Base-by-base conservation (phyloP, 257 asterid species). In the Penstemon davidsonii region DNA sequence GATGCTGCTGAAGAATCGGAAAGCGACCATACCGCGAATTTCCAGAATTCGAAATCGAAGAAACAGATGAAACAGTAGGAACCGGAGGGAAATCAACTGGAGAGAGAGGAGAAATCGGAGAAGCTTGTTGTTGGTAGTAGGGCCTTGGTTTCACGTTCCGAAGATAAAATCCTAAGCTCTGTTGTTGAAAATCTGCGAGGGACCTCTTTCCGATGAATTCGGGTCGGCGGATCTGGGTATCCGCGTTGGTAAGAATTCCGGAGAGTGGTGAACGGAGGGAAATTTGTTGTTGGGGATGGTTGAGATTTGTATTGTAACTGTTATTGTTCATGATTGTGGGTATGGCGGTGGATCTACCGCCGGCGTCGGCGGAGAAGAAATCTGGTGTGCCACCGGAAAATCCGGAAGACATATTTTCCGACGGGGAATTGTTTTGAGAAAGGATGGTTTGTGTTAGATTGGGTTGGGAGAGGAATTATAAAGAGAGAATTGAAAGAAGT, bases 131-230 rank as follows among this genome's bases (percentile, higher is more conserved):
- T 11, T 80, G 88, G 69, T 78, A 84, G 71, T 70, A 80, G 4
- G 77, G 72, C 68, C 96, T 83, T 12, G 70, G 80, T 74, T 83
- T 91, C 62, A 88, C 93, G 88, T 81, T 88, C 40, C 97, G 84
- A 39, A 82, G 78, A 77, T 80, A 82, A 67, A 88, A 68, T 4
- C 88, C 92, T 7, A 80, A 57, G 19, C 84, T 81, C 6, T 79
- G 80, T 62, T 72, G 85, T 25, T 78, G 86, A 15, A 72, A 74
- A 4, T 88, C 96, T 0, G 76, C 82, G 9, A 83, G 75, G 38
- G 97, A 83, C 65, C 97, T 78, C 68, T 91, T 91, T 0, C 95
- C 88, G 67, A 76, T 71, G 67, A 82, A 71, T 65, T 83, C 88
- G 8, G 86, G 68, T 0, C 83, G 68, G 18, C 87, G 83, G 70